Conservation (phyloP, 2,329 filamentous ascomycete species). For the Penicillium sp. region DNA sequence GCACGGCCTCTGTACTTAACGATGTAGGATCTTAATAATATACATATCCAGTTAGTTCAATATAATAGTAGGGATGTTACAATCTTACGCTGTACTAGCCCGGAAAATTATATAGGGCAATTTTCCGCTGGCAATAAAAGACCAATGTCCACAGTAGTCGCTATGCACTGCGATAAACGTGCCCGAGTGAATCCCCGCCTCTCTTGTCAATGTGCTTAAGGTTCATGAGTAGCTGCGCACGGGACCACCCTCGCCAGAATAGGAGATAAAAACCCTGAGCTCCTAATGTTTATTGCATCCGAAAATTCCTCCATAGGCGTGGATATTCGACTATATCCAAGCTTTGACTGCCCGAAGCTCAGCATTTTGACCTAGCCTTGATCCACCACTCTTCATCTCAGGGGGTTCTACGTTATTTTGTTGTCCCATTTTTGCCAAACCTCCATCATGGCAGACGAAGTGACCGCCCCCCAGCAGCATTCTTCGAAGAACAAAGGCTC, state of each 20-base stretch:
- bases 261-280: not conserved
- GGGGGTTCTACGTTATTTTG: no score
- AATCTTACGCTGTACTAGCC: no score
- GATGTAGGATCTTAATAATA: no score
- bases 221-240: not conserved
- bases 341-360: not conserved
- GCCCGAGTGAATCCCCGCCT: not conserved
- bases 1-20: no score
- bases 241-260: not conserved
- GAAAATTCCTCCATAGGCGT: not conserved
- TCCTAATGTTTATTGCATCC: not conserved
- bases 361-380: not conserved
- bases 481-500: not conserved
- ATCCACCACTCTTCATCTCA: not conserved
- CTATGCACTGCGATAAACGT: no score
- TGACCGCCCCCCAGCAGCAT: not conserved
- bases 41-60: no score
- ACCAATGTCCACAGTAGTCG: no score
- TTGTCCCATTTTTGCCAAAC: not conserved
- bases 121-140: no score
- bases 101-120: no score
- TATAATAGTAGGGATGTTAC: no score
- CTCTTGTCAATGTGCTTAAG: not conserved
- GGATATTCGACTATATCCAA: not conserved
- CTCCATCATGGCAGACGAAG: conserved; percentile 3